Evolutionary conservation across 1,284 basidiomycete species (phyloP), one percentile per base, ranked within the genome.

Genomic region (Trichosporon inkin): DNA sequence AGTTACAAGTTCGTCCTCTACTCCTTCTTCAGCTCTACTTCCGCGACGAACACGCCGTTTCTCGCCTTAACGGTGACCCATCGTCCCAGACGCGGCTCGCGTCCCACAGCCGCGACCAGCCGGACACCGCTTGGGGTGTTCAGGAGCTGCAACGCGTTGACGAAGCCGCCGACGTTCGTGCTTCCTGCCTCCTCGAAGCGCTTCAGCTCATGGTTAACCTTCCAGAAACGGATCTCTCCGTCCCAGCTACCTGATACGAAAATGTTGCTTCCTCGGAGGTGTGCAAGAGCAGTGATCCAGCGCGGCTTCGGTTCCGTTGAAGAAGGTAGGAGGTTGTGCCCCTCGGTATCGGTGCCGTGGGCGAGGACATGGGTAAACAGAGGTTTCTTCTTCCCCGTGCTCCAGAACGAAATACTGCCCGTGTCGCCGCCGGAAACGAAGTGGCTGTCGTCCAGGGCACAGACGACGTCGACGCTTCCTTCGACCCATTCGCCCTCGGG

Each of bases 231-330:
- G 68, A 99, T 85, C 52, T 81, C 71, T 39, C 92, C 92, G 65
- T 97, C 92, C 88, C 90, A 98, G 14, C 93, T 97, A 16, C 94
- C 93, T 13, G 91, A 93, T 0, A 85, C 92, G 69, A 99, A 91
- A 3, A 95, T 71, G 76, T 99, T 92, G 7, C 91, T 89, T 76
- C 95, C 98, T 14, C 88, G 85, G 38, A 98, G 79, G 62, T 85
- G 83, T 1, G 87, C 87, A 20, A 99, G 76, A 0, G 89, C 82
- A 0, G 92, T 96, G 71, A 99, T 87, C 91, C 93, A 97, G 39
- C 95, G 82, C 7, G 96, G 89, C 28, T 86, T 87, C 68, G 90
- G 88, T 0, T 85, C 86, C 61, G 86, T 84, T 6, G 87, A 88
- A 6, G 81, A 75, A 16, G 82, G 81, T 56, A 92, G 80, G 28